phyloP scores from a whole-genome alignment of 1,139 yeast genomes.

The Yamadazyma sp. region DNA sequence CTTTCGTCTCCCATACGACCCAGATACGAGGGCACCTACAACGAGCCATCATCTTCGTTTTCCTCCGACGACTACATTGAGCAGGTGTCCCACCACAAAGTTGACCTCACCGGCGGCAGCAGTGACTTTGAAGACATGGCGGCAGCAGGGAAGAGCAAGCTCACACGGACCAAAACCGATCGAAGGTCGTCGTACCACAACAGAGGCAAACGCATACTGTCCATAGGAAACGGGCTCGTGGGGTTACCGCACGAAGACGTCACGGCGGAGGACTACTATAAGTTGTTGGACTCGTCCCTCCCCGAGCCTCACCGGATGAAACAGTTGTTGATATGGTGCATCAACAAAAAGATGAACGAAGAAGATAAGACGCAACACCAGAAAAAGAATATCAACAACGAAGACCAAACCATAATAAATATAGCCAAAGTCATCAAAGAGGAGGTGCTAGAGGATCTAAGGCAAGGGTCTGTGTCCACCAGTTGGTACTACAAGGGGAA shows the following conservation, averaged over 20 bases:
- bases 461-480: slow-evolving; percentile 57
- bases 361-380: slow-evolving; percentile 36
- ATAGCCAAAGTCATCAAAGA: slow-evolving; percentile 68
- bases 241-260: slow-evolving; percentile 71
- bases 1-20: slow-evolving; percentile 28
- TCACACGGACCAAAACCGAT: slow-evolving; percentile 16
- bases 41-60: slow-evolving; percentile 5
- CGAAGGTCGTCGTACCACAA: slow-evolving; percentile 53
- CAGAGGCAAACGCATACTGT: slow-evolving; percentile 72
- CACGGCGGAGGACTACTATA: slow-evolving; percentile 55
- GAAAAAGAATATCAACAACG: slow-evolving; percentile 21
- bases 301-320: slow-evolving; percentile 78
- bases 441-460: slow-evolving; percentile 59
- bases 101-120: slow-evolving; percentile 14
- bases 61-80: slow-evolving; percentile 28
- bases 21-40: slow-evolving; percentile 11
- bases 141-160: neutral
- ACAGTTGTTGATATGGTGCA: slow-evolving; percentile 70
- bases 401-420: slow-evolving; percentile 42
- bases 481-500: slow-evolving; percentile 62
- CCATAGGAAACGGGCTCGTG: slow-evolving; percentile 70
- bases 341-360: slow-evolving; percentile 48
- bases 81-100: slow-evolving; percentile 31
- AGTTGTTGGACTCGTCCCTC: slow-evolving; percentile 57
- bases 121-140: slow-evolving; percentile 6